A percentile compares a stretch with the other conserved stretches of the same genome.
phyloP scores from a whole-genome alignment of 345 rosid species.

The Corchorus capsularis region DNA sequence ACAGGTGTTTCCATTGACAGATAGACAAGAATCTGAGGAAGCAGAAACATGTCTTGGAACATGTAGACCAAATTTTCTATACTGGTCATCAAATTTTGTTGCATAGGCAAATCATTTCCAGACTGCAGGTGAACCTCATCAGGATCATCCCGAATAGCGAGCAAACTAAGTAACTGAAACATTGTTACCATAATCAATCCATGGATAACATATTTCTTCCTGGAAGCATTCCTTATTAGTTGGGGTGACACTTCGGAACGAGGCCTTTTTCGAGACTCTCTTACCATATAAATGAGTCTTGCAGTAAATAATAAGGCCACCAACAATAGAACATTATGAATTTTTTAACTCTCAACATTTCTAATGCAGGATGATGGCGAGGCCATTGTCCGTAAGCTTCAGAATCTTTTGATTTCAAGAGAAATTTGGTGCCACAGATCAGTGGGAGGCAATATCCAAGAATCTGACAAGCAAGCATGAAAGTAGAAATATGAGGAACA shows the following conservation, averaged over 20 bases:
- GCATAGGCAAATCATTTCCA: background rate
- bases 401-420: background rate
- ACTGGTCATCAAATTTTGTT: background rate
- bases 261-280: background rate
- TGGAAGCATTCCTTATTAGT: background rate
- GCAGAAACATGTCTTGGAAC: background rate
- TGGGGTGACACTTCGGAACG: background rate
- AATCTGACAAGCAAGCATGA: too few species aligned
- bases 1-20: background rate
- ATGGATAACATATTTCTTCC: background rate
- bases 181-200: too few species aligned
- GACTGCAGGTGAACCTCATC: background rate
- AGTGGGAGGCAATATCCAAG: background rate
- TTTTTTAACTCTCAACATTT: background rate
- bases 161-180: background rate
- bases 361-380: background rate
- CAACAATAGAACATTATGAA: background rate
- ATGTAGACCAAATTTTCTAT: background rate
- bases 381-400: background rate
- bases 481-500: background rate
- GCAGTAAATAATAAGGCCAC: background rate
- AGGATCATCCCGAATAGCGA: background rate
- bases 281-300: background rate
- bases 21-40: conserved; percentile 13
- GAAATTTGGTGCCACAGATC: background rate